Conservation (phyloP, 495 filamentous ascomycete species). For the Aspergillus taichungensis region DNA sequence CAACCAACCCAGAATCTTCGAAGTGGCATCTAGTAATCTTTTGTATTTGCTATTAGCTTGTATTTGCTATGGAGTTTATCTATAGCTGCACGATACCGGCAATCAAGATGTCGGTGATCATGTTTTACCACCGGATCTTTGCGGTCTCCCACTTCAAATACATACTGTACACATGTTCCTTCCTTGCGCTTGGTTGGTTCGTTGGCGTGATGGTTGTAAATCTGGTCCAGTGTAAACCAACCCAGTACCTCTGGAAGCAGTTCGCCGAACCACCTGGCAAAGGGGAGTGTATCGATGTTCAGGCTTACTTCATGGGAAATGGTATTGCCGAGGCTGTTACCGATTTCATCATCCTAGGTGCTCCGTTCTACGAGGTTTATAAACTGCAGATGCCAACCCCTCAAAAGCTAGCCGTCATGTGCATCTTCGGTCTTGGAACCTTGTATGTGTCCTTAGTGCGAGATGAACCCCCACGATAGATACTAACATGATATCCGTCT, state of each 20-base stretch:
- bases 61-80: too few species aligned
- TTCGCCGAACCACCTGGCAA: conserved; percentile 1
- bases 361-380: conserved; percentile 30
- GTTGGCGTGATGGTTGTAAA: conserved; percentile 4
- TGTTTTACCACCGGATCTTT: conserved; percentile 13
- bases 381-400: conserved; percentile 23
- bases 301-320: conserved; percentile 7
- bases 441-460: conserved; percentile 19
- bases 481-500: not conserved
- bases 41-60: too few species aligned
- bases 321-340: conserved; percentile 17
- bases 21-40: too few species aligned
- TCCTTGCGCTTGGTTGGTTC: conserved; percentile 5
- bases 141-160: conserved; percentile 1
- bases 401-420: conserved; percentile 26
- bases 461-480: not conserved
- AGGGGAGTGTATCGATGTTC: conserved; percentile 3
- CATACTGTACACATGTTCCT: conserved; percentile 4
- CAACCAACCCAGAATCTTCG: too few species aligned
- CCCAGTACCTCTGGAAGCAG: conserved; percentile 8
- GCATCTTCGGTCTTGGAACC: conserved; percentile 30
- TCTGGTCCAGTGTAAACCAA: conserved; percentile 3
- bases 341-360: conserved; percentile 33
- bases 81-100: too few species aligned
- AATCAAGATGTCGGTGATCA: conserved; percentile 10